Base-by-base conservation (phyloP, 2,329 filamentous ascomycete genomes). In the Aureobasidium sp. region DNA sequence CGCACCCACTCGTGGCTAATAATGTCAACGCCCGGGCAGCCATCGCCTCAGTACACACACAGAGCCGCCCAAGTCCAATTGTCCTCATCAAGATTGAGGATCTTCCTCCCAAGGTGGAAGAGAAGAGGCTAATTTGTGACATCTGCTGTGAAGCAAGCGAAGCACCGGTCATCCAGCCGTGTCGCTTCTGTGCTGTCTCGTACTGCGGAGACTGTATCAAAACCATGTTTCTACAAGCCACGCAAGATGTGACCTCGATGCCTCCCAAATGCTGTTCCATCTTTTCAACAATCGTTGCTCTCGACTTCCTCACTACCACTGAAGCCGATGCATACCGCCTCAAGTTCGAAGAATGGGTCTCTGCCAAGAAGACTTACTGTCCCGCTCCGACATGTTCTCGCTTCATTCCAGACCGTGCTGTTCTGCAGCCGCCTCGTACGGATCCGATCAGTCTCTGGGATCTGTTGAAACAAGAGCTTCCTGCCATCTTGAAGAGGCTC, bases 311-410 rank as follows among this genome's bases (percentile, higher is more conserved):
- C 33, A 75, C 76, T 0, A 18, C 70, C 7, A 74, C 76, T 7
- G 78, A 84, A 61, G 70, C 76, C 1, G 69, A 71, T 16, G 68
- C 70, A 3, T 87, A 79, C 71, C 77, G 79, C 54, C 68, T 70
- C 13, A 84, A 81, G 66, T 80, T 82, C 61, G 83, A 86, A 53
- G 83, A 86, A 70, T 83, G 81, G 77, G 73, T 74, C 42, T 82
- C 83, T 3, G 68, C 73, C 4, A 74, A 82, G 31, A 82, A 82
- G 10, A 70, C 82, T 9, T 87, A 86, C 69, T 87, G 85, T 66
- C 84, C 85, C 5, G 69, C 81, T 11, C 77, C 79, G 13, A 78
- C 73, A 11, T 87, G 85, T 70, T 86, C 84, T 1, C 72, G 78
- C 2, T 87, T 86, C 69, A 82, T 87, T 31, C 72, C 79, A 29